Conservation (phyloP, 768 basidiomycete species). For the Agrocybe chaxingu region DNA sequence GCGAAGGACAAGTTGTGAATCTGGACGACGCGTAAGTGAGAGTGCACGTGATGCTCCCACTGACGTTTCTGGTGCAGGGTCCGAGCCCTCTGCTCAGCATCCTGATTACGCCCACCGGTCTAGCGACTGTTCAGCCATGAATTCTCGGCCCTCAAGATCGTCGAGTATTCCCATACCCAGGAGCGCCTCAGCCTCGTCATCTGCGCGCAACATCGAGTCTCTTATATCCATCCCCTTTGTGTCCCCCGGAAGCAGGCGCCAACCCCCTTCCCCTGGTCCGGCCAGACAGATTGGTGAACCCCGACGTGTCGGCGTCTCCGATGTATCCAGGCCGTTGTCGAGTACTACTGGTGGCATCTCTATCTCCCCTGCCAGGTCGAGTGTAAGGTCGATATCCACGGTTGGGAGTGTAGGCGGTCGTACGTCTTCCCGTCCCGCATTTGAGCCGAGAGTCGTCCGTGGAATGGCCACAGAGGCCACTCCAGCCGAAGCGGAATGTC, state of each 20-base stretch:
- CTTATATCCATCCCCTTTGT: constrained; percentile 61
- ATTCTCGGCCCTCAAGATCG: constrained; percentile 51
- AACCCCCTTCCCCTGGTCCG: constrained; percentile 28
- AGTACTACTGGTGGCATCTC: constrained; percentile 26
- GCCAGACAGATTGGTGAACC: constrained; percentile 28
- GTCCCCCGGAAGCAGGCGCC: constrained; percentile 37
- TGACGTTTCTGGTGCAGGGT: too few relatives aligned
- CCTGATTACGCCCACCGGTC: too few relatives aligned
- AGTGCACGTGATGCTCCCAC: not conserved
- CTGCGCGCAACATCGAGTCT: constrained; percentile 60
- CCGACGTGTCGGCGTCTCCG: constrained; percentile 32
- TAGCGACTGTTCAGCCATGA: constrained; percentile 15
- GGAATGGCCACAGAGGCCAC: constrained; percentile 20
- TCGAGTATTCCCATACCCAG: constrained; percentile 69
- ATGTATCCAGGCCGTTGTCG: constrained; percentile 22
- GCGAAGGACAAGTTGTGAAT: not conserved
- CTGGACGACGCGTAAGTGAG: not conserved
- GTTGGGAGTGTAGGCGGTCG: constrained; percentile 26
- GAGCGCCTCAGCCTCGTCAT: constrained; percentile 38
- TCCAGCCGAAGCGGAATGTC: constrained; percentile 38
- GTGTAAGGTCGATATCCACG: constrained; percentile 29
- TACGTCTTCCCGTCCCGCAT: constrained; percentile 28
- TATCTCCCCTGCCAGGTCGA: constrained; percentile 42
- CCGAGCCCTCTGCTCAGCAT: too few relatives aligned
- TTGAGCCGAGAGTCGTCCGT: constrained; percentile 71